phyloP scores from a whole-genome alignment of 768 basidiomycete genomes.

The Podaxis sp. region DNA sequence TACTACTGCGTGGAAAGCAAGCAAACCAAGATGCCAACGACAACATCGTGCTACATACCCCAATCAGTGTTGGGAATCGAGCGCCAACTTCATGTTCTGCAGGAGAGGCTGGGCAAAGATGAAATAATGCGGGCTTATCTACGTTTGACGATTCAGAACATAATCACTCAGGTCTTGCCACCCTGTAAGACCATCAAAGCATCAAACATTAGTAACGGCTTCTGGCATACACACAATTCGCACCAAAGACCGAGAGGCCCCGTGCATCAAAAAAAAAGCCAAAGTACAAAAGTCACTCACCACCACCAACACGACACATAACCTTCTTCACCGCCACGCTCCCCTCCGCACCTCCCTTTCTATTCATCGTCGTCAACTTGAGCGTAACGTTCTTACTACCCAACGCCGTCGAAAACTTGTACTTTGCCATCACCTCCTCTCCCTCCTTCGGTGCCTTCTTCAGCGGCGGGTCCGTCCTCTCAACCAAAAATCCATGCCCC shows the following conservation, averaged over 20 bases:
- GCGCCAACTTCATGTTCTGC: background rate
- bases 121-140: background rate
- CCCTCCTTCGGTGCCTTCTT: slow-evolving; percentile 63
- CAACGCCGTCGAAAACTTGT: slow-evolving; percentile 74
- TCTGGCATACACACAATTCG: background rate
- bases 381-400: slow-evolving; percentile 77
- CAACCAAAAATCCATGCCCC: slow-evolving; percentile 73
- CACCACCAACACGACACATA: slow-evolving; percentile 89
- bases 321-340: slow-evolving; percentile 76
- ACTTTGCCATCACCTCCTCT: slow-evolving; percentile 82
- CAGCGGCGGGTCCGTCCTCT: slow-evolving; percentile 79
- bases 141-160: slow-evolving; percentile 71
- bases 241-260: background rate
- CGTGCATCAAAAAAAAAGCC: background rate
- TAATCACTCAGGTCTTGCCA: slow-evolving; percentile 83
- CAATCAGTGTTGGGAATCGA: background rate
- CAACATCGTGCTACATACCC: background rate
- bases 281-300: slow-evolving; percentile 38
- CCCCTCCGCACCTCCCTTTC: slow-evolving; percentile 49
- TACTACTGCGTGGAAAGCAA: background rate
- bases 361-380: slow-evolving; percentile 74
- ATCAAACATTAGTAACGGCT: slow-evolving; percentile 4
- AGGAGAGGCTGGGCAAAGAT: background rate
- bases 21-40: background rate
- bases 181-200: slow-evolving; percentile 36